Evolutionary conservation across 176 grass and related monocot species (phyloP).

Genomic region (Aegilops bicornis): DNA sequence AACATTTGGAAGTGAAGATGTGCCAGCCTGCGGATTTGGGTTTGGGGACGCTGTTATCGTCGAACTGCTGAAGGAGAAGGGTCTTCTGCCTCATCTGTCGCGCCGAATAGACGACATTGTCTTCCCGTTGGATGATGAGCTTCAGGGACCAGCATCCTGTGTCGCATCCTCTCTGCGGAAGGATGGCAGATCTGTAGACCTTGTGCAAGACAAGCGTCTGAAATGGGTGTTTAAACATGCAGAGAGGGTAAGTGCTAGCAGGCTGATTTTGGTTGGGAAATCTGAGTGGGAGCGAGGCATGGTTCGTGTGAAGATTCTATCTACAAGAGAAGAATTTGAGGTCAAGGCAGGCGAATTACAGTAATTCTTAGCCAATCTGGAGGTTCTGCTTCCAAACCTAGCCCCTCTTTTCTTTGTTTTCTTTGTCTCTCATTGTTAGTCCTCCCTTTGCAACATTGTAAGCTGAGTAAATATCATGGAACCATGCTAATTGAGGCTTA

Average conservation of each 20-base stretch:
- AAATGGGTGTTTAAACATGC: slow-evolving; percentile 98
- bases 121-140: slow-evolving; percentile 72
- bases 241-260: slow-evolving; percentile 66
- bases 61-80: slow-evolving; percentile 87
- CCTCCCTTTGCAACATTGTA: neutral
- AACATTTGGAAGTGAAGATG: slow-evolving; percentile 76
- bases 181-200: slow-evolving; percentile 69
- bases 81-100: slow-evolving; percentile 56
- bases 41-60: slow-evolving; percentile 87
- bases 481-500: too few relatives aligned
- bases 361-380: slow-evolving; percentile 29
- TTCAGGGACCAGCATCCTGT: slow-evolving; percentile 64
- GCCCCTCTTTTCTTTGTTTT: too few relatives aligned
- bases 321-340: slow-evolving; percentile 75
- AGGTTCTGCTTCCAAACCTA: neutral
- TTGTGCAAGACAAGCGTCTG: slow-evolving; percentile 77
- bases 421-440: neutral
- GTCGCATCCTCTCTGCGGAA: slow-evolving; percentile 61
- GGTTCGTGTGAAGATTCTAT: slow-evolving; percentile 75
- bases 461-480: too few relatives aligned
- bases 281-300: slow-evolving; percentile 75
- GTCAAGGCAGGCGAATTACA: slow-evolving; percentile 61
- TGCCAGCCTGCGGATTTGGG: slow-evolving; percentile 79
- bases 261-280: slow-evolving; percentile 79
- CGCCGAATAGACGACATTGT: slow-evolving; percentile 81